Percentiles rank a stretch among this genome's conserved stretches.
Evolutionary conservation across 192 early-diverging fungal species (phyloP).

Genomic region (Coemansia sp.): DNA sequence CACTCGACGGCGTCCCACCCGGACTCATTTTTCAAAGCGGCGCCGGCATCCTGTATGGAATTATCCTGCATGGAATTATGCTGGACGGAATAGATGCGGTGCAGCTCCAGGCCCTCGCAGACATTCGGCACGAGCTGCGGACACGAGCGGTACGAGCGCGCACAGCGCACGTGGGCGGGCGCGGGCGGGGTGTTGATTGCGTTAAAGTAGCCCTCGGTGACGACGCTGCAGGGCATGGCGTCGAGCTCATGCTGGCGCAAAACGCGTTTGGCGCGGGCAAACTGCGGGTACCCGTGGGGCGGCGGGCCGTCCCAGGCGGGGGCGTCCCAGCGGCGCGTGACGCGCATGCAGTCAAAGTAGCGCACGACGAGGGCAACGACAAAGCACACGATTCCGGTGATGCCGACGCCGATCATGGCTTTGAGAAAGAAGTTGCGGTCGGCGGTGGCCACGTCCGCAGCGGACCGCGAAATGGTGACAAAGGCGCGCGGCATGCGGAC

Average conservation of each 20-base stretch:
- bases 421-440: conserved; percentile 52
- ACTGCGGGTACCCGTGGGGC: neutral
- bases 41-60: too few species aligned
- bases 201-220: too few species aligned
- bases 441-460: conserved; percentile 28
- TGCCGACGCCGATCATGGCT: conserved; percentile 48
- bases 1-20: conserved; percentile 20
- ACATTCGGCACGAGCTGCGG: neutral
- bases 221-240: conserved; percentile 31
- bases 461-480: conserved; percentile 32
- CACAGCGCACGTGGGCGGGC: too few species aligned
- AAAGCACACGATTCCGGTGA: conserved; percentile 47
- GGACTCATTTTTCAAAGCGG: neutral
- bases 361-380: conserved; percentile 40
- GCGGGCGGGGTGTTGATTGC: too few species aligned
- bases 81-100: conserved; percentile 11
- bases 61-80: too few species aligned
- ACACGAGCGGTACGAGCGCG: too few species aligned
- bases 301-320: neutral
- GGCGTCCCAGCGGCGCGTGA: neutral
- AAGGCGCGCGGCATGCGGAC: conserved; percentile 4
- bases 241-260: conserved; percentile 38
- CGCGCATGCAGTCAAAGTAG: conserved; percentile 38
- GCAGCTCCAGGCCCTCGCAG: neutral
- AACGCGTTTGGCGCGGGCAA: conserved; percentile 16